A percentile compares a stretch with the other conserved stretches of the same genome.
Conservation (phyloP, 169 alveolate genomes). For the Eimeria necatrix region DNA sequence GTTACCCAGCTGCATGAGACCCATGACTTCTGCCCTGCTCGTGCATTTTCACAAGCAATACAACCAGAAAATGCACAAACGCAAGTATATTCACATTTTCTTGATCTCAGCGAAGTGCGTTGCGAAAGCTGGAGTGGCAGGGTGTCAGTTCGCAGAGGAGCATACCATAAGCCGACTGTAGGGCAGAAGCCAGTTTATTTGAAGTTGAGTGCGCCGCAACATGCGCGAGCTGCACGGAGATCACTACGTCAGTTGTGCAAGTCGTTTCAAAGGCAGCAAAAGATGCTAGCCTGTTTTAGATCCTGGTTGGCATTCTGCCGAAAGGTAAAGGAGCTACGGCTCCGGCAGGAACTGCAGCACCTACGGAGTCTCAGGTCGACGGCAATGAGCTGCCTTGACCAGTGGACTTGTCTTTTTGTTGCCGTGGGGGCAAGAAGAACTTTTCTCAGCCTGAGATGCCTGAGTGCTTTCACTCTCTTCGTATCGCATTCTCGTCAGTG, state of each 20-base stretch:
- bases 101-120: neutral
- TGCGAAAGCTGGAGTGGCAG: neutral
- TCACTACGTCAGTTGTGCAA: neutral
- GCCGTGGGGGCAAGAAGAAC: conserved; percentile 57
- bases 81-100: neutral
- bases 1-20: neutral
- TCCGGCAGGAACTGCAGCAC: conserved; percentile 55
- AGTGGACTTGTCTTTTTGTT: conserved; percentile 43
- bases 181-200: neutral
- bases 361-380: conserved; percentile 17
- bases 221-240: neutral
- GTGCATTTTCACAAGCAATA: neutral
- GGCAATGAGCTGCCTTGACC: conserved; percentile 46
- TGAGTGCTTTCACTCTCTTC: conserved; percentile 1
- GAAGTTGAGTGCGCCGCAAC: neutral
- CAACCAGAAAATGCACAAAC: neutral
- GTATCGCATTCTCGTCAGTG: conserved; percentile 13
- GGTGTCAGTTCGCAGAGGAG: neutral
- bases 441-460: conserved; percentile 8
- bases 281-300: conserved; percentile 55
- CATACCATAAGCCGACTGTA: neutral
- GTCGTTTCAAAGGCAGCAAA: conserved; percentile 15
- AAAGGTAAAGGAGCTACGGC: conserved; percentile 28
- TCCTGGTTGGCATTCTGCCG: conserved; percentile 65
- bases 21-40: neutral